Evolutionary conservation across 2,329 filamentous ascomycete species (phyloP), one percentile per base, ranked within the genome.

Genomic region (Ophiognomonia clavigignenti-juglandacearum): DNA sequence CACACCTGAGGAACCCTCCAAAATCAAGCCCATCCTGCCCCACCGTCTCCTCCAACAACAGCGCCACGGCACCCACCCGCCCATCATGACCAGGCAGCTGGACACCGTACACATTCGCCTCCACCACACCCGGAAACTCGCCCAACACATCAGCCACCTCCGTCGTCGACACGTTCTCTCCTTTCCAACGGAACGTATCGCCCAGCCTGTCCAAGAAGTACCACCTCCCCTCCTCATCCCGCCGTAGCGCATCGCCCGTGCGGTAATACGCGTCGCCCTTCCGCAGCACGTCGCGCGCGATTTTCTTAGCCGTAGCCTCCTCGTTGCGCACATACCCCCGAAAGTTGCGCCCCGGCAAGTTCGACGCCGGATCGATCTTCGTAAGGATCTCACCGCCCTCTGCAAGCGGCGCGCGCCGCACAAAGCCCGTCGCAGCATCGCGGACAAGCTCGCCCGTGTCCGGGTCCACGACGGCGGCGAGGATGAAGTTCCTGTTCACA

Each of bases 321-420:
- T 74, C 70, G 59, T 88, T 83, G 50, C 79, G 77, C 64, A 79
- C 84, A 62, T 91, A 91, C 1, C 86, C 86, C 11, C 77, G 74
- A 60, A 86, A 91, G 7, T 69, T 69, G 10, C 75, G 65, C 37
- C 78, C 74, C 40, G 72, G 67, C 8, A 48, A 1, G 13, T 23
- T 38, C 18, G 45, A 48, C 20, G 29, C 19, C 6, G 35, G 19
- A 0, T 80, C 74, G 14, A 85, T 71, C 0, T 72, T 61, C n/a
- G 88, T 78, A 23, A 91, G 65, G 13, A 91, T 85, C 64, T 92
- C 86, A n/a, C 86, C 86, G 4, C 86, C 86, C 35, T 80, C 71
- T 13, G 81, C 78, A 58, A 86, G 86, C 0, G 80, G 64, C 41
- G 77, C 73, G 23, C 84, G 75, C 24, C 68, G 69, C 1, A 78